phyloP scores from a whole-genome alignment of 495 filamentous ascomycete genomes.

The Xylaria nigripes region DNA sequence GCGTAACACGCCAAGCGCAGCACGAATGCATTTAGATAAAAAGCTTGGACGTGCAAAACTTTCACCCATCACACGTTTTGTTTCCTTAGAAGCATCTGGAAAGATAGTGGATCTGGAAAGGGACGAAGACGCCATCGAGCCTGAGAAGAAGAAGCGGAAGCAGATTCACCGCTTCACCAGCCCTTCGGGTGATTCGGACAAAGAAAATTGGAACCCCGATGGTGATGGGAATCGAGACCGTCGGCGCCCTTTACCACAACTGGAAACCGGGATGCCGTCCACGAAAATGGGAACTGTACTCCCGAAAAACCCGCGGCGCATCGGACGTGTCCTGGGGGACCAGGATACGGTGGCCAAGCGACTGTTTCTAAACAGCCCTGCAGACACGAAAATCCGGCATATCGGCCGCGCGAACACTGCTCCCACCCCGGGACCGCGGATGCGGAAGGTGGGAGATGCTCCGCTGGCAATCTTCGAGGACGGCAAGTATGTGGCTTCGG shows the following conservation, averaged over 20 bases:
- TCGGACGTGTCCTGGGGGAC: slow-evolving; percentile 27
- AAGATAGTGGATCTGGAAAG: slow-evolving; percentile 8
- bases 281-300: neutral
- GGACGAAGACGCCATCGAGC: slow-evolving; percentile 13
- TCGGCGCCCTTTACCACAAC: slow-evolving; percentile 15
- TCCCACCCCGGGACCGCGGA: slow-evolving; percentile 13
- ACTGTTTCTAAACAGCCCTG: slow-evolving; percentile 13
- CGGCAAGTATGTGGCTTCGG: slow-evolving; percentile 8
- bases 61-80: slow-evolving; percentile 1
- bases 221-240: slow-evolving; percentile 38
- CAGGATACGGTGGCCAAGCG: slow-evolving; percentile 17
- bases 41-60: slow-evolving; percentile 49
- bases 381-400: slow-evolving; percentile 4
- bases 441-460: slow-evolving; percentile 3
- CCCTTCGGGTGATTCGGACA: slow-evolving; percentile 64
- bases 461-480: slow-evolving; percentile 38
- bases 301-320: slow-evolving; percentile 29
- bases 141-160: slow-evolving; percentile 25
- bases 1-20: slow-evolving; percentile 48
- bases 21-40: slow-evolving; percentile 46
- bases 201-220: slow-evolving; percentile 76
- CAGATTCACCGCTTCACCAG: slow-evolving; percentile 34
- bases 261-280: neutral
- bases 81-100: neutral
- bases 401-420: slow-evolving; percentile 28